Evolutionary conservation across 1,284 basidiomycete genomes (phyloP).

Genomic region (Cutaneotrichosporon sp.): DNA sequence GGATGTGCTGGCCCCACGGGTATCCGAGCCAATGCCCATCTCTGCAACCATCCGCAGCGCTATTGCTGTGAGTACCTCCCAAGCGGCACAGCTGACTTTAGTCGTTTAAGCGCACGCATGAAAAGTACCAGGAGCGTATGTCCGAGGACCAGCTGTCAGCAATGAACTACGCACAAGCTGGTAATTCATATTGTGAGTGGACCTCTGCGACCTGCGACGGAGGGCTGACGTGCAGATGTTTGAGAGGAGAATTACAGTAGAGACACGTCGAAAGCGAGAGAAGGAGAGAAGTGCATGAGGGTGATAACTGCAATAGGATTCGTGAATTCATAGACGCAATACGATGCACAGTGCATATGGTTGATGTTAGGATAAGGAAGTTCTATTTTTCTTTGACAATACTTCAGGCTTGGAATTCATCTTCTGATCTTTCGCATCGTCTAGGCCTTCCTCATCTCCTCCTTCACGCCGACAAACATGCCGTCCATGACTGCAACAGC

Average conservation of each 20-base stretch:
- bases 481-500: background rate
- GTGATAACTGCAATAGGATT: background rate
- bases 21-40: constrained; percentile 86
- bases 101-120: constrained; percentile 49
- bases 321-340: background rate
- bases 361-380: too few species aligned
- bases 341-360: background rate
- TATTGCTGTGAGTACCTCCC: constrained; percentile 55
- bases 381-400: too few species aligned
- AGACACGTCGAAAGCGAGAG: background rate
- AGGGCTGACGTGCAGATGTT: background rate
- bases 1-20: constrained; percentile 55
- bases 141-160: constrained; percentile 83
- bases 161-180: constrained; percentile 81
- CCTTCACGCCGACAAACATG: background rate
- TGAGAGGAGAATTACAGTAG: background rate
- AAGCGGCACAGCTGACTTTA: constrained; percentile 51
- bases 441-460: background rate
- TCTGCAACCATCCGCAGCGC: constrained; percentile 82
- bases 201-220: background rate
- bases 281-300: background rate
- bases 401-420: too few species aligned
- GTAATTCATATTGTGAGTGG: constrained; percentile 78
- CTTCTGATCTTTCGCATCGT: too few species aligned
- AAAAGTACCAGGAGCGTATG: constrained; percentile 74